Evolutionary conservation across 331 rosid genomes (phyloP), one percentile per base, ranked within the genome.

Genomic region (Quercus lobata): DNA sequence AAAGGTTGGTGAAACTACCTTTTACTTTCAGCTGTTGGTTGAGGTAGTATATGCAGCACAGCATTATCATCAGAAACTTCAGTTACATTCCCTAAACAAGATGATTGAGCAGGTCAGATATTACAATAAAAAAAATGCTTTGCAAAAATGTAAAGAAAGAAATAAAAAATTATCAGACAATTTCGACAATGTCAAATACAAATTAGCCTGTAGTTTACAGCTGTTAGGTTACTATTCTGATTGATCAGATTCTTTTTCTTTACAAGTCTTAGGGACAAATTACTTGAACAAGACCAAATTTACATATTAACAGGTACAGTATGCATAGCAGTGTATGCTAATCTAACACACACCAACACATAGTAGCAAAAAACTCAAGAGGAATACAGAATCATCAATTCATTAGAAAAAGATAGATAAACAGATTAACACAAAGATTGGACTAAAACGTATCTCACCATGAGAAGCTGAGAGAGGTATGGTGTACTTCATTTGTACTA

Each of bases 21-120:
- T 79, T 90, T 90, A 73, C 88, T 91, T 84, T 92, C 97, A 57
- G 94, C 89, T 69, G 82, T 83, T 74, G 92, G 96, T 75, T 94
- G 97, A 77, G 96, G 97, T 79, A 92, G 81, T 63, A 94, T 56
- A 78, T 90, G 88, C 62, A 86, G 71, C 74, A 91, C 89, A 44
- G 74, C 83, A 55, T 74, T 78, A 65, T 86, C 88, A 52, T 80
- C 84, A 73, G 81, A 25, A 72, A 29, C 87, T 86, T 90, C 92
- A 71, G 87, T 57, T 72, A 89, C 27, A 81, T 77, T 80, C 80
- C 96, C 98, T 94, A 76, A 57, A 88, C 9, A 22, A 78, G 41
- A 88, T 69, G 22, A 79, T 57, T 61, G 71, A 74, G 24, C 74
- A 71, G 72, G 74, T 80, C 66, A 73, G 35, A 49, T 29, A 7